Percentiles rank a stretch among this genome's conserved stretches.
Conservation (phyloP, 768 basidiomycete genomes). For the Butyriboletus loyo region DNA sequence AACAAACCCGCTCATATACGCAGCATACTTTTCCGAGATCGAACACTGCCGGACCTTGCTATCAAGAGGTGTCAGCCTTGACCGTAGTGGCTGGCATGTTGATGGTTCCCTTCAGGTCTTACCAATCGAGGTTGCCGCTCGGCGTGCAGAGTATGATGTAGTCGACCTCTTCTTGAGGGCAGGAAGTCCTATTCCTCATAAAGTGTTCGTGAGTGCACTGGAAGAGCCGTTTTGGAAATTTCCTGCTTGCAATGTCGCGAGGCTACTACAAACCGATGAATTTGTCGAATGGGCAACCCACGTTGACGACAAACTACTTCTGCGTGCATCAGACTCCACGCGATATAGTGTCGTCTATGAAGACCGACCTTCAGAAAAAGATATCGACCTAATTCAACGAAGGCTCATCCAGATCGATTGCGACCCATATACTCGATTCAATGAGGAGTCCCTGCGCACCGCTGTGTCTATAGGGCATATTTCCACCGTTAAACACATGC, state of each 20-base stretch:
- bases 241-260: not conserved
- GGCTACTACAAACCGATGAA: constrained; percentile 4
- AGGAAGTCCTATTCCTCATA: not conserved
- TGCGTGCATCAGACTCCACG: not conserved
- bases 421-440: not conserved
- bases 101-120: not conserved
- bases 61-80: not conserved
- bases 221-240: accelerated
- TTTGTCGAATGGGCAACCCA: constrained; percentile 8
- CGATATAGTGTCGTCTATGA: not conserved
- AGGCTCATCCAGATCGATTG: constrained; percentile 4
- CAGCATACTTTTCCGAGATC: not conserved
- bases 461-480: constrained; percentile 5
- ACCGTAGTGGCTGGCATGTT: not conserved
- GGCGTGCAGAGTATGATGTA: accelerated
- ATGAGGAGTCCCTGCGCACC: not conserved
- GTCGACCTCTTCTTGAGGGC: not conserved
- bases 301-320: not conserved
- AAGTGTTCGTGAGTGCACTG: not conserved
- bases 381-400: not conserved
- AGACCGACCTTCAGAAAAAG: not conserved
- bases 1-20: constrained; percentile 13
- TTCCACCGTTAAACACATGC: not conserved
- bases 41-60: constrained; percentile 2
- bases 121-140: not conserved